Percentiles rank a stretch among this genome's conserved stretches.
Conservation (phyloP, 441 rosid genomes). For the Kokia cookei region DNA sequence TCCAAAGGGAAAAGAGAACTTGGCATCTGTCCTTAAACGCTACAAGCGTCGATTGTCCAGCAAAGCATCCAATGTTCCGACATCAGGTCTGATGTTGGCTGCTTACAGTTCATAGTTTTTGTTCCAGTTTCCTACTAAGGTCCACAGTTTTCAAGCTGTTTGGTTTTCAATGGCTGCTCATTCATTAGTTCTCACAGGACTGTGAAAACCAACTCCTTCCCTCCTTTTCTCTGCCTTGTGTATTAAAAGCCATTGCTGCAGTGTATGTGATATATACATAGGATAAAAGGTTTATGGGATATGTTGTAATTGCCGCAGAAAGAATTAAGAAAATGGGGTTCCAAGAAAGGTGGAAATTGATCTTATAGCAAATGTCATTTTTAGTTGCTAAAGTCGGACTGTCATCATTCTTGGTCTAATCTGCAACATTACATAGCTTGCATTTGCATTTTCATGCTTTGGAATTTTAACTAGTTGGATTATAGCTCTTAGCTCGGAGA, state of each 20-base stretch:
- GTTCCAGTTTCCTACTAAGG: constrained; percentile 8
- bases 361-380: neutral
- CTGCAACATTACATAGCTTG: neutral
- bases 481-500: too few relatives aligned
- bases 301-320: constrained; percentile 34
- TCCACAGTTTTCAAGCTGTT: constrained; percentile 18
- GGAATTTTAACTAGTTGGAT: neutral
- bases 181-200: constrained; percentile 16
- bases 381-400: neutral
- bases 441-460: neutral
- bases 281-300: constrained; percentile 20
- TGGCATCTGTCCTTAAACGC: constrained; percentile 92
- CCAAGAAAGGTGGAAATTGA: constrained; percentile 12
- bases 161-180: constrained; percentile 25
- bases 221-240: constrained; percentile 20
- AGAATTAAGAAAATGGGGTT: constrained; percentile 16
- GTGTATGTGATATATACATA: constrained; percentile 30
- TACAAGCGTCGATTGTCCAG: constrained; percentile 79
- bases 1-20: constrained; percentile 87
- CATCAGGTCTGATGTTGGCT: neutral
- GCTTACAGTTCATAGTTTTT: neutral
- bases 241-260: constrained; percentile 44
- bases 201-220: neutral
- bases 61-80: constrained; percentile 22
- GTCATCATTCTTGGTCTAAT: too few relatives aligned